These are phyloP conservation scores for Aechmea fasciata DNA, from an alignment of 176 grass and related monocot genomes.

Conservation along the genomic window DNA sequence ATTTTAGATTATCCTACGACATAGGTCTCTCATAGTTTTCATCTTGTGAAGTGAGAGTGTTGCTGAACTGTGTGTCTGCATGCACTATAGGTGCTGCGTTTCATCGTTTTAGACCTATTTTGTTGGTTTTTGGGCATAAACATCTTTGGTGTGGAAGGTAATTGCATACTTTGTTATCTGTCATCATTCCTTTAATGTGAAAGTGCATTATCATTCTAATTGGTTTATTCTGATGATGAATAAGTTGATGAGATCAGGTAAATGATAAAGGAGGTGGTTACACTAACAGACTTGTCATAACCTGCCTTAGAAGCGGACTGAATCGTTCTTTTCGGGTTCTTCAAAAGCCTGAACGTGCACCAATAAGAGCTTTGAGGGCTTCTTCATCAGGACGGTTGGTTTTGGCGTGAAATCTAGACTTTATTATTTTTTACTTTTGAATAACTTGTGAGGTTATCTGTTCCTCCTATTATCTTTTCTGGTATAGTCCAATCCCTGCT, in stretches of 20 bases:
- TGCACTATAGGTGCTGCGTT: no score
- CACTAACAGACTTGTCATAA: conserved; percentile 82
- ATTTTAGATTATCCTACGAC: no score
- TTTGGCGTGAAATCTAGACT: conserved; percentile 11
- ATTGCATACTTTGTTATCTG: background rate
- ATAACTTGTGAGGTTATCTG: conserved; percentile 1
- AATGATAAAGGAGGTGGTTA: conserved; percentile 93
- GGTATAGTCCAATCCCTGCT: background rate
- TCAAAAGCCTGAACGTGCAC: conserved; percentile 92
- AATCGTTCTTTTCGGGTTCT: conserved; percentile 88
- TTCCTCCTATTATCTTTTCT: background rate
- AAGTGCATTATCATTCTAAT: background rate
- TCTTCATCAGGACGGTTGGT: conserved; percentile 94
- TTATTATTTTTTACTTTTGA: background rate
- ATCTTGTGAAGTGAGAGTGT: no score
- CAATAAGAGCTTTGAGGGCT: conserved; percentile 89
- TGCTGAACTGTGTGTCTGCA: no score
- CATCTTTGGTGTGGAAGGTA: background rate
- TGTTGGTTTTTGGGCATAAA: no score
- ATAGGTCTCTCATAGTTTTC: no score
- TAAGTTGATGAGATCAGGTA: conserved; percentile 41
- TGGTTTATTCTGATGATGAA: conserved; percentile 5
- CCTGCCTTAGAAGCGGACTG: conserved; percentile 92
- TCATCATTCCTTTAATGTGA: background rate
- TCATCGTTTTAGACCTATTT: no score